These are phyloP conservation scores for Colletotrichum sp. DNA, from an alignment of 2,329 filamentous ascomycete genomes.

Conservation along the genomic window DNA sequence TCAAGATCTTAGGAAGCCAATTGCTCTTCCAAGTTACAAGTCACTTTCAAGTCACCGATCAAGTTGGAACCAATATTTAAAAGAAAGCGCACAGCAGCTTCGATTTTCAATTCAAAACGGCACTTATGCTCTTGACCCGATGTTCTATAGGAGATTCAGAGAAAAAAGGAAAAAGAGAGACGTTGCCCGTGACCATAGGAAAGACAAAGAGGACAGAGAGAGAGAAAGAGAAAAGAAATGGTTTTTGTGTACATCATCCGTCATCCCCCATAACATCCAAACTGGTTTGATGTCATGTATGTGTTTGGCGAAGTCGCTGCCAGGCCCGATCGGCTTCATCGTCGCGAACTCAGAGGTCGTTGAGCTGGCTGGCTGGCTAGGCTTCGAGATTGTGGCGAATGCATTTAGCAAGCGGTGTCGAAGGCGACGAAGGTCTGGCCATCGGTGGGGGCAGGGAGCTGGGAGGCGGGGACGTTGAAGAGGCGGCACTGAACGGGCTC, in stretches of 20 bases:
- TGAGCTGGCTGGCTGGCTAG: not conserved
- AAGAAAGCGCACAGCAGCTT: not conserved
- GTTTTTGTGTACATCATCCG: not conserved
- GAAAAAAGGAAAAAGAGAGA: not conserved
- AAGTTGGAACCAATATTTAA: not conserved
- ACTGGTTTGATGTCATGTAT: not conserved
- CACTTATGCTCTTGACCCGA: not conserved
- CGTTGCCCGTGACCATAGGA: not conserved
- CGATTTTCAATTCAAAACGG: not conserved
- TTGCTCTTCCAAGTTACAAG: not conserved
- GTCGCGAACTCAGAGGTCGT: not conserved
- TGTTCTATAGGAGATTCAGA: not conserved
- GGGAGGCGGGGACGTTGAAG: conserved; percentile 4
- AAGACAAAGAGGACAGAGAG: not conserved
- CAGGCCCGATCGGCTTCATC: not conserved
- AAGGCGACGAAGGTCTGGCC: conserved; percentile 13
- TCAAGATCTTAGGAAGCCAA: fast-evolving
- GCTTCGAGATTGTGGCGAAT: not conserved
- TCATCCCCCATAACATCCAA: not conserved
- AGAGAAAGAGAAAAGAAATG: not conserved
- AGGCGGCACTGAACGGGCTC: conserved; percentile 10
- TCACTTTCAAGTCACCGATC: not conserved
- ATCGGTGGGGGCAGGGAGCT: conserved; percentile 11
- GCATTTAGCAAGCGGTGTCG: conserved; percentile 5
- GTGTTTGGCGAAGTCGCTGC: not conserved